Evolutionary conservation across 139 green algal species (phyloP).

Genomic region (Coelastrella sp.): DNA sequence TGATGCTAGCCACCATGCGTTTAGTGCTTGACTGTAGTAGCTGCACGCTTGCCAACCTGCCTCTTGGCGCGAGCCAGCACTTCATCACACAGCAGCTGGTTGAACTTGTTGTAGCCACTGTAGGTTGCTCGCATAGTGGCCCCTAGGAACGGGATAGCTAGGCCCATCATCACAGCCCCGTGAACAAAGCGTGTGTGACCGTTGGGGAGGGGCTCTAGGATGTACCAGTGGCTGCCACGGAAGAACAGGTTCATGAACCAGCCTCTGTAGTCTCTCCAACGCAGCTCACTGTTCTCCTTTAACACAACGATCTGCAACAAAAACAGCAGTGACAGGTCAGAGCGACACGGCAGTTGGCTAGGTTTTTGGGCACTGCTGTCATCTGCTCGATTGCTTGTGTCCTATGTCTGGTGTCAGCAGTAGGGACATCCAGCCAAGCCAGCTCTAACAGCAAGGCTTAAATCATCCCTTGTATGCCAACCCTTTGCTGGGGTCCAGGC

Average conservation of each 20-base stretch:
- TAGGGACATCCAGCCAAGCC: background rate
- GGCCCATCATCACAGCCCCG: constrained; percentile 23
- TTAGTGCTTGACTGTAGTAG: background rate
- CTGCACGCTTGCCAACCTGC: background rate
- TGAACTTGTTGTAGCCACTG: constrained; percentile 34
- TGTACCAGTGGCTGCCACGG: constrained; percentile 42
- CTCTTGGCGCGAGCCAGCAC: constrained; percentile 27
- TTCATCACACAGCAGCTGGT: constrained; percentile 18
- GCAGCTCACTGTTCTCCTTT: constrained; percentile 39
- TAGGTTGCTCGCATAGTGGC: constrained; percentile 21
- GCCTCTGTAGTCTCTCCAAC: constrained; percentile 34
- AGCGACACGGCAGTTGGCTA: background rate
- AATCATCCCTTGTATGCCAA: background rate
- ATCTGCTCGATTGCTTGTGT: background rate
- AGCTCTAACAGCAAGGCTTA: background rate
- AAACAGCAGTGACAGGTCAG: background rate
- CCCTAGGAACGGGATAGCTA: constrained; percentile 39
- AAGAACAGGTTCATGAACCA: constrained; percentile 28
- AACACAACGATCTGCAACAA: constrained; percentile 38
- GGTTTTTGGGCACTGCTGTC: too few species aligned
- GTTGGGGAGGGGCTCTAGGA: constrained; percentile 29
- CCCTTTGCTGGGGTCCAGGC: background rate
- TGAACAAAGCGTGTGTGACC: constrained; percentile 45
- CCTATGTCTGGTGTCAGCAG: background rate
- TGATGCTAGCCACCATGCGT: too few species aligned